phyloP scores from a whole-genome alignment of 140 eudicot genomes.

The Stevia rebaudiana region DNA sequence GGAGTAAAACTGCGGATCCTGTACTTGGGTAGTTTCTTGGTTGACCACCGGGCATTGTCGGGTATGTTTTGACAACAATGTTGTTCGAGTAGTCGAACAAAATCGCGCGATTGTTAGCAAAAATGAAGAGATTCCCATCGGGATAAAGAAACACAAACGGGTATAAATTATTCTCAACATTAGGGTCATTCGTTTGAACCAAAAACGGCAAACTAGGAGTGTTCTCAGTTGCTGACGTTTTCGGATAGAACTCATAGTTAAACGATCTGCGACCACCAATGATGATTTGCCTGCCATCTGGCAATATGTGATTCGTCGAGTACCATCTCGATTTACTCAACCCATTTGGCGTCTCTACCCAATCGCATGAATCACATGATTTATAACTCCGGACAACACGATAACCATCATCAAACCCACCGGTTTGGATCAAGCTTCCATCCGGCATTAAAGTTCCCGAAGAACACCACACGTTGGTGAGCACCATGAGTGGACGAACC shows the following conservation, averaged over 20 bases:
- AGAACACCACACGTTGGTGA: conserved; percentile 69
- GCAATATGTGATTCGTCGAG: conserved; percentile 65
- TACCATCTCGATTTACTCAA: conserved; percentile 64
- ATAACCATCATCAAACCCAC: conserved; percentile 56
- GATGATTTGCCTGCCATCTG: conserved; percentile 64
- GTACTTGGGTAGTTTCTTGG: conserved; percentile 84
- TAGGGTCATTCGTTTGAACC: conserved; percentile 47
- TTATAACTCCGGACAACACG: conserved; percentile 34
- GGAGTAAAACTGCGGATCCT: conserved; percentile 76
- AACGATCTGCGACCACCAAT: conserved; percentile 67
- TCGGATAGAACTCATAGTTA: conserved; percentile 73
- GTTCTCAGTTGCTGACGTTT: conserved; percentile 14
- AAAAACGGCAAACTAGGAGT: conserved; percentile 34
- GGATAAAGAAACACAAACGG: conserved; percentile 65
- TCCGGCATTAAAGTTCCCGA: conserved; percentile 56
- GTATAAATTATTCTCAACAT: conserved; percentile 60
- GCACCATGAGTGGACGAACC: conserved; percentile 58
- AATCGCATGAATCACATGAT: conserved; percentile 53
- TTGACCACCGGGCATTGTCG: conserved; percentile 60
- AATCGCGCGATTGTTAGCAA: conserved; percentile 61
- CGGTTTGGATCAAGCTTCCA: conserved; percentile 59
- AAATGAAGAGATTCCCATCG: conserved; percentile 69
- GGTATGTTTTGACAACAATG: conserved; percentile 47
- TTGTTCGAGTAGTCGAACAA: conserved; percentile 43
- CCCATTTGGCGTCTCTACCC: conserved; percentile 42